Evolutionary conservation across 2,329 filamentous ascomycete species (phyloP), one percentile per base, ranked within the genome.

Genomic region (Cordyceps militaris): DNA sequence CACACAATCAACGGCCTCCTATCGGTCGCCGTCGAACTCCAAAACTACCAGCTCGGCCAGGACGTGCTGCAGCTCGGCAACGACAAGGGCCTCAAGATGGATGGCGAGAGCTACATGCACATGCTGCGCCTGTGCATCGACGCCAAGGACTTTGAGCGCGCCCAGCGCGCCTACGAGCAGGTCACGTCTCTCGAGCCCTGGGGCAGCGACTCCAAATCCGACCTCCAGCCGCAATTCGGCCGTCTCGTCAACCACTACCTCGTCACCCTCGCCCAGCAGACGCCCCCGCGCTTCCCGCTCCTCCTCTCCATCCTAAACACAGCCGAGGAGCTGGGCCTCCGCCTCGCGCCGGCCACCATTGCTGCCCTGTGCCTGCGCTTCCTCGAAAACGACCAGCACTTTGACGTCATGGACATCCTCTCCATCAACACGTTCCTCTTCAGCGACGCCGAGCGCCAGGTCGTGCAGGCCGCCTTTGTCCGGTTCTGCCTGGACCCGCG

Each of bases 351-450:
- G 0, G 79, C 85, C 44, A 95, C 91, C 0, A 82, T 94, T 1
- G 83, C 86, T 7, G 80, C 83, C 0, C 76, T 97, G n/a, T 88
- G 86, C 60, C 76, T 86, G 46, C 76, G 88, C 43, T 88, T 96
- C 63, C 79, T 97, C 11, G 80, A 83, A 60, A 84, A 87, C 42
- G 87, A 90, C 65, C 89, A 96, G 67, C 79, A 85, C 44, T 84
- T 86, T 62, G 91, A 95, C 61, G 85, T 91, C 4, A 87, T 91
- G 61, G 90, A 96, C 67, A 80, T 95, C 0, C 80, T 97, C 16
- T 90, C 91, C 24, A 79, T 87, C 4, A 86, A 94, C 63, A 81
- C 84, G 4, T 83, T 85, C 63, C 81, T 86, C 57, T 90, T 84
- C 69, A 88, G 88, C 47, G 78, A 85, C 24, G 76, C 80, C 13